Evolutionary conservation across 768 basidiomycete species (phyloP).

Genomic region (Amanita phalloides): DNA sequence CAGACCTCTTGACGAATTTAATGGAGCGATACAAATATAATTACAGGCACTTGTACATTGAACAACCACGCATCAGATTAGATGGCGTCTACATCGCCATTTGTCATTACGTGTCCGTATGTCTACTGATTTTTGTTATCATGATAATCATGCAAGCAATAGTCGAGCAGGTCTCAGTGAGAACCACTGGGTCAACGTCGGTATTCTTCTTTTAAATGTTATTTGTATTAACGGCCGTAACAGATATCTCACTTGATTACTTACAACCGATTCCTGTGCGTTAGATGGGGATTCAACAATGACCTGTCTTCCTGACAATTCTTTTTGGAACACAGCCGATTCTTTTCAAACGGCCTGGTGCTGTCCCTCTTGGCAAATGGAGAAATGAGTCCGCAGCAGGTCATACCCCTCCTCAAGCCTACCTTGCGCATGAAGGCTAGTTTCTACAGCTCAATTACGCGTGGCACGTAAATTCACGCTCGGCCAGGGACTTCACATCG

Average conservation of each 20-base stretch:
- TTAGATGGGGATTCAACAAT: background rate
- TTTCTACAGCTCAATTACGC: background rate
- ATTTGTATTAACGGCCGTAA: background rate
- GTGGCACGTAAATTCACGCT: background rate
- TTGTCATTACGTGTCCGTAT: conserved; percentile 72
- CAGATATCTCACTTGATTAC: conserved; percentile 82
- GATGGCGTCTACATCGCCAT: conserved; percentile 91
- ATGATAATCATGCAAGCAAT: conserved; percentile 7
- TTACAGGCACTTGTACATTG: conserved; percentile 70
- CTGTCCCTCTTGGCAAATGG: conserved; percentile 81
- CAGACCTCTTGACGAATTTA: conserved; percentile 37
- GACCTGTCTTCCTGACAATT: background rate
- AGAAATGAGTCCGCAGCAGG: conserved; percentile 53
- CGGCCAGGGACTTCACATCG: conserved; percentile 57
- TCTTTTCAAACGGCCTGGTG: conserved; percentile 80
- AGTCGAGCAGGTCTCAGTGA: conserved; percentile 74
- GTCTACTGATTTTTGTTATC: background rate
- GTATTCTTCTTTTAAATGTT: conserved; percentile 14
- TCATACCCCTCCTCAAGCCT: conserved; percentile 70
- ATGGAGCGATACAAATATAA: conserved; percentile 44
- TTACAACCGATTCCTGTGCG: conserved; percentile 86
- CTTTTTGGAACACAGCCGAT: conserved; percentile 41
- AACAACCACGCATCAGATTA: conserved; percentile 74
- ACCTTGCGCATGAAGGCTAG: conserved; percentile 67
- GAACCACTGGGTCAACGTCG: conserved; percentile 79